These are phyloP conservation scores for Thraustochytrium sp. DNA, from an alignment of 352 stramenopile genomes.

Conservation along the genomic window DNA sequence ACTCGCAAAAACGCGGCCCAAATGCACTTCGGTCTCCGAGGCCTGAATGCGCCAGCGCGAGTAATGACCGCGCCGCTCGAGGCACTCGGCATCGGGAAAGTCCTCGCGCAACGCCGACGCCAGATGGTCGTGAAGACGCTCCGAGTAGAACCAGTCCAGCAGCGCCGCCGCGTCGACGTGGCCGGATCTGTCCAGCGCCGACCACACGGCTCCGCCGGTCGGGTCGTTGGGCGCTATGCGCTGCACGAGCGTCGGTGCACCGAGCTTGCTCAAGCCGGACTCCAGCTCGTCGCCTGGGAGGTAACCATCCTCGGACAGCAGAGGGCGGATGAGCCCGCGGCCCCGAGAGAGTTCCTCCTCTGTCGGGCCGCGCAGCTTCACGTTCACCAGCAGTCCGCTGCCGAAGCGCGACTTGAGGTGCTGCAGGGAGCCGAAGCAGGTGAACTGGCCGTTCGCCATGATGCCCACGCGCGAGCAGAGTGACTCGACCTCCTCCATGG, in stretches of 20 bases:
- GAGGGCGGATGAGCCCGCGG: neutral
- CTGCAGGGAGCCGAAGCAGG: constrained; percentile 59
- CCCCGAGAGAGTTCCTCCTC: neutral
- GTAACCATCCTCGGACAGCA: neutral
- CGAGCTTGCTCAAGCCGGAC: neutral
- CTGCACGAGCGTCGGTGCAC: neutral
- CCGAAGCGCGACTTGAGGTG: constrained; percentile 55
- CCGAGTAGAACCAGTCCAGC: constrained; percentile 49
- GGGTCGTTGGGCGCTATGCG: neutral
- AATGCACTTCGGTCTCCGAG: neutral
- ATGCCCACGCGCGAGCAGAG: constrained; percentile 65
- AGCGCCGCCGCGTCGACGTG: constrained; percentile 37
- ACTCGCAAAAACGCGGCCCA: constrained; percentile 58
- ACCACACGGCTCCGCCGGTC: neutral
- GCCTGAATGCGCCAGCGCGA: neutral
- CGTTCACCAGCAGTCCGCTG: constrained; percentile 48
- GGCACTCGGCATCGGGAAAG: constrained; percentile 42
- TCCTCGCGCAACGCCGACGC: constrained; percentile 35
- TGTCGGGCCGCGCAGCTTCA: neutral
- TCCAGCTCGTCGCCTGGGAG: neutral
- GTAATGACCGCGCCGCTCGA: constrained; percentile 47
- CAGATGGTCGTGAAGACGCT: constrained; percentile 44
- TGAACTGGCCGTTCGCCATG: constrained; percentile 56
- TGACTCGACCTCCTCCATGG: constrained; percentile 68
- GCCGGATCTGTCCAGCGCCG: constrained; percentile 39